Evolutionary conservation across 1,139 yeast genomes (phyloP), one percentile per base, ranked within the genome.

Genomic region (Blastobotrys elegans): DNA sequence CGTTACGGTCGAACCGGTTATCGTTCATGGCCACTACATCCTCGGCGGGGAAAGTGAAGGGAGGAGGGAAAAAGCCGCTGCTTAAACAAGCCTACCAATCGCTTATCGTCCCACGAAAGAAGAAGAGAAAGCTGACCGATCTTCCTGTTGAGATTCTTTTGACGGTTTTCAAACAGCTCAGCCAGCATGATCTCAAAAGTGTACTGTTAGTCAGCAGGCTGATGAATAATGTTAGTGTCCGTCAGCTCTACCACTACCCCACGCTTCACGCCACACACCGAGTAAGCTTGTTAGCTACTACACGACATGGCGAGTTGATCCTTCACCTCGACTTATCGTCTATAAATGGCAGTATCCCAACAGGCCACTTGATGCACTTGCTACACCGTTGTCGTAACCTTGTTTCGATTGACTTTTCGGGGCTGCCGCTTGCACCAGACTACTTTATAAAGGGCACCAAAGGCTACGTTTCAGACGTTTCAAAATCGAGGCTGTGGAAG

Each of bases 251-350:
- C 61, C 63, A 68, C 18, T 54, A 66, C n/a, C 77, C 89, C 13
- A 54, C 58, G 14, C 75, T 87, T 56, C 73, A 77, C 0, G 80
- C 92, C 3, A 80, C 89, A 4, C 95, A 86, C 64, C 81, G 87
- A 59, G 79, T 87, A 8, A 73, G 89, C 1, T 74, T 80, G 8
- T 64, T 87, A 17, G 69, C 84, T 40, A 68, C 75, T 44, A 76
- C 76, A 54, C 31, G 21, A 5, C 13, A 14, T 13, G 17, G 72
- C 77, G 2, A 69, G 69, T 3, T 72, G 83, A 42, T 90, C 90
- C 0, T 60, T 61, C 17, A 70, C 0, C 62, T 87, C 39, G 86
- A 86, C 58, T 64, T 87, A 24, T 80, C 89, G 0, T 65, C 67
- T 6, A 53, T 74, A 63, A 55, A 66, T 29, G 60, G 62, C 72